Conservation (phyloP, 2,329 filamentous ascomycete genomes). For the Aureobasidium sp. region DNA sequence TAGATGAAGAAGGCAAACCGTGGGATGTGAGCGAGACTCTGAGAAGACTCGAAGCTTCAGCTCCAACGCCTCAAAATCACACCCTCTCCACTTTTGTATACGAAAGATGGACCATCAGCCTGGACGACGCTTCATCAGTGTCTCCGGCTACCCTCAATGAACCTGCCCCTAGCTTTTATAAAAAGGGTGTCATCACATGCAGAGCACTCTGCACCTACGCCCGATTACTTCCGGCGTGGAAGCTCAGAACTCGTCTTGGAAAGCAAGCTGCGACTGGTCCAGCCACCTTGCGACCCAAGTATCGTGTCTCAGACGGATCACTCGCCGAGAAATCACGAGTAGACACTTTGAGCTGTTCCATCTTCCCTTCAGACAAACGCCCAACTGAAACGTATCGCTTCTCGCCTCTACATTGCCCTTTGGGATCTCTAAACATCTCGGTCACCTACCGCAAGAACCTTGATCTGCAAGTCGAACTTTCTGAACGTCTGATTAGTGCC, state of each 20-base stretch:
- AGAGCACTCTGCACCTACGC: slow-evolving; percentile 77
- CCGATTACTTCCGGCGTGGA: slow-evolving; percentile 78
- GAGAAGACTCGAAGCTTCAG: slow-evolving; percentile 48
- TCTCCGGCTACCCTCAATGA: slow-evolving; percentile 47
- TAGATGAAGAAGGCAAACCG: slow-evolving; percentile 82
- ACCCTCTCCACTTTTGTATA: slow-evolving; percentile 64
- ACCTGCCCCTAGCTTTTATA: slow-evolving; percentile 81
- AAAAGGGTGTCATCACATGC: slow-evolving; percentile 93
- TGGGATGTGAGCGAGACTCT: slow-evolving; percentile 88
- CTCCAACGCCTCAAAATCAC: slow-evolving; percentile 39
- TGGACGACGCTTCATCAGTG: slow-evolving; percentile 55
- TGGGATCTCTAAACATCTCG: slow-evolving; percentile 71
- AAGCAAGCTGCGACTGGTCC: slow-evolving; percentile 58
- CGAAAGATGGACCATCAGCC: slow-evolving; percentile 82
- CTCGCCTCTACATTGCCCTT: slow-evolving; percentile 75
- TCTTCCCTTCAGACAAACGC: slow-evolving; percentile 53
- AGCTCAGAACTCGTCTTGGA: slow-evolving; percentile 64
- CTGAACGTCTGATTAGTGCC: slow-evolving; percentile 57
- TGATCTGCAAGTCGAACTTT: slow-evolving; percentile 84
- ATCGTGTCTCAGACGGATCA: slow-evolving; percentile 60
- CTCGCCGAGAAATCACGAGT: slow-evolving; percentile 38
- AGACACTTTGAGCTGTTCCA: slow-evolving; percentile 63
- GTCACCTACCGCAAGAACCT: slow-evolving; percentile 83
- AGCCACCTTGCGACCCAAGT: slow-evolving; percentile 59
- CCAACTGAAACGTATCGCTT: slow-evolving; percentile 64